A percentile compares a stretch with the other conserved stretches of the same genome.
Evolutionary conservation across 768 basidiomycete genomes (phyloP).

Genomic region (Mycena galopus): DNA sequence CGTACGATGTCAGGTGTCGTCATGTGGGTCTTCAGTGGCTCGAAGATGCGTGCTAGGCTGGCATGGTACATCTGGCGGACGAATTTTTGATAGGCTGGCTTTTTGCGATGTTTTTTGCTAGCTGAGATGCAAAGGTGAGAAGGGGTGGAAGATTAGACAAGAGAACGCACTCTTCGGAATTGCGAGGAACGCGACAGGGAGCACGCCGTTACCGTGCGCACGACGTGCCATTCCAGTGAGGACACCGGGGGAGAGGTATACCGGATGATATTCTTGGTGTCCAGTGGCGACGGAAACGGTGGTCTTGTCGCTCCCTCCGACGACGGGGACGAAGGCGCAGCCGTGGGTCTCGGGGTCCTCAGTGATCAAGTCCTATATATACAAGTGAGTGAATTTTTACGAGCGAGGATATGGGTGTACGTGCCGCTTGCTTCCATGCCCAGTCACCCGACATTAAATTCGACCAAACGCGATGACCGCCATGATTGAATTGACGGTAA

Average conservation of each 20-base stretch:
- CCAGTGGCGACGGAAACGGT: slow-evolving; percentile 40
- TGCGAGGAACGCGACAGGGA: slow-evolving; percentile 8
- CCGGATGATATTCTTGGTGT: slow-evolving; percentile 40
- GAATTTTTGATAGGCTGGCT: slow-evolving; percentile 22
- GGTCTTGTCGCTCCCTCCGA: slow-evolving; percentile 43
- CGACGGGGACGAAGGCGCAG: slow-evolving; percentile 37
- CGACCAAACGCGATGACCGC: slow-evolving; percentile 38
- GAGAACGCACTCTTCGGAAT: slow-evolving; percentile 15
- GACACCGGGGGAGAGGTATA: slow-evolving; percentile 43
- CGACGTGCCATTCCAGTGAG: slow-evolving; percentile 3
- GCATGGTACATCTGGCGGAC: slow-evolving; percentile 33
- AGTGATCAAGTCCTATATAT: background rate
- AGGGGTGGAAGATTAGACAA: background rate
- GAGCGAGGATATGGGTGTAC: background rate
- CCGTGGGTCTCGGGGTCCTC: slow-evolving; percentile 26
- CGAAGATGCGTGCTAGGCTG: slow-evolving; percentile 34
- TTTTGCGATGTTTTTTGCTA: slow-evolving; percentile 2
- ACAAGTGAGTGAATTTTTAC: background rate
- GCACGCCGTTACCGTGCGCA: slow-evolving; percentile 14
- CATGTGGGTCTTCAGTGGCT: slow-evolving; percentile 39
- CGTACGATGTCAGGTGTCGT: slow-evolving; percentile 33
- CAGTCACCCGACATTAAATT: slow-evolving; percentile 55
- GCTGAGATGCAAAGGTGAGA: background rate
- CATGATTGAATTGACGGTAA: slow-evolving; percentile 40
- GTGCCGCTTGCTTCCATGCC: slow-evolving; percentile 50